Percentiles rank a stretch among this genome's conserved stretches.
These are phyloP conservation scores for Fraxinus velutina DNA, from an alignment of 305 asterid species.

Conservation along the genomic window DNA sequence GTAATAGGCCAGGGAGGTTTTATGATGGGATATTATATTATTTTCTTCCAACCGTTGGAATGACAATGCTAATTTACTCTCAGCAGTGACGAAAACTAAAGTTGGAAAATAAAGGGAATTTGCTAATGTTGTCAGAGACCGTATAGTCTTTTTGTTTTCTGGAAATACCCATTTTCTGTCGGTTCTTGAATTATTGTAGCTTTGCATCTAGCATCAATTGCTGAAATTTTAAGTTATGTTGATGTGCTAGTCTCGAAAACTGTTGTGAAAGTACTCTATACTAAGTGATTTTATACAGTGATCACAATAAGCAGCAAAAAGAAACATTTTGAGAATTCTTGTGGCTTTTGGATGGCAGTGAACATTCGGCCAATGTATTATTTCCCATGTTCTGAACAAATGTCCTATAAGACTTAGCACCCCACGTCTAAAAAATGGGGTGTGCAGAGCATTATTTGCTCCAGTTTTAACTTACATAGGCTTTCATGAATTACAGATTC, in stretches of 20 bases:
- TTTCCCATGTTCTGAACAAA: constrained; percentile 9
- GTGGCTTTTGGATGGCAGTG: not conserved
- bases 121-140: not conserved
- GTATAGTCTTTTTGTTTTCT: not conserved
- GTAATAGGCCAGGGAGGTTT: not conserved
- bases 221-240: not conserved
- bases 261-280: not conserved
- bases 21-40: not conserved
- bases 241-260: not conserved
- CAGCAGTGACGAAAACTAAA: not conserved
- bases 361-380: not conserved
- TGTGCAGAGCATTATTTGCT: not conserved
- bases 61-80: not conserved
- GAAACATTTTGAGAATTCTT: not conserved
- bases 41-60: not conserved
- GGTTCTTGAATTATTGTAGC: not conserved
- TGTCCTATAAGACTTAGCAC: not conserved
- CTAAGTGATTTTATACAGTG: not conserved
- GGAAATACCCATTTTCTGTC: not conserved
- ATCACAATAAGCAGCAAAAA: not conserved
- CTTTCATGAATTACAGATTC: constrained; percentile 56
- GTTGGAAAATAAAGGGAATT: not conserved
- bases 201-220: not conserved
- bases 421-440: not conserved
- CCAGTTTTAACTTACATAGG: constrained; percentile 9